These are phyloP conservation scores for Debaryomyces sp. DNA, from an alignment of 1,139 yeast species.

Conservation along the genomic window DNA sequence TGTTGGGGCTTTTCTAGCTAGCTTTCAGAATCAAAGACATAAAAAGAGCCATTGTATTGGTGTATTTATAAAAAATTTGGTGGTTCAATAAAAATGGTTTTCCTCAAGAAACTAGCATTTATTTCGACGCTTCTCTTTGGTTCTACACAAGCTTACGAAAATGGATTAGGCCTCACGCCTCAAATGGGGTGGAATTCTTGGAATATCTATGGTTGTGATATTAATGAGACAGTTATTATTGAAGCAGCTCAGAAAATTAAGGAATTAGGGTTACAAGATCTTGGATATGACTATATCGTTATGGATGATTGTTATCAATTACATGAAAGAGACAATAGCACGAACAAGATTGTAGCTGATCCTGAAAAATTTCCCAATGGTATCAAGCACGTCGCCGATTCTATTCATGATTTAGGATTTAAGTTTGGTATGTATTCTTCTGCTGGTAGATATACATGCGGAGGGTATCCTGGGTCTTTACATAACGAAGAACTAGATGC, in stretches of 20 bases:
- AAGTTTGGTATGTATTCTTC: conserved; percentile 30
- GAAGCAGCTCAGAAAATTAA: conserved; percentile 20
- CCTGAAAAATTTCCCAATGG: conserved; percentile 26
- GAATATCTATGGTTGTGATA: conserved; percentile 27
- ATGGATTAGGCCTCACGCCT: conserved; percentile 26
- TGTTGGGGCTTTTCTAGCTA: neutral
- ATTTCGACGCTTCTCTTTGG: neutral
- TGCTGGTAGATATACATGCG: conserved; percentile 31
- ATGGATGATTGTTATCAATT: conserved; percentile 29
- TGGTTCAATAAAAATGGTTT: neutral
- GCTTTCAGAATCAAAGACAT: neutral
- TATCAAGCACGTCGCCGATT: conserved; percentile 21
- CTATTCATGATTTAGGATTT: conserved; percentile 23
- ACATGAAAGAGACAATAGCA: conserved; percentile 10
- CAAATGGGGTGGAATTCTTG: conserved; percentile 33
- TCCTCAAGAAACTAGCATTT: neutral
- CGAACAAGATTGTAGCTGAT: conserved; percentile 14
- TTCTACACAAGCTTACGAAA: conserved; percentile 12
- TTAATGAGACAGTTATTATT: conserved; percentile 21
- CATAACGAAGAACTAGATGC: conserved; percentile 28
- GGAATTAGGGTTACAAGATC: conserved; percentile 21
- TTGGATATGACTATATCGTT: conserved; percentile 27
- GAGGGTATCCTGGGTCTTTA: conserved; percentile 27
- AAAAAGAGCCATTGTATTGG: neutral
- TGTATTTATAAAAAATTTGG: neutral